Conservation (phyloP, 352 stramenopile genomes). For the Phytopythium chamaehyphon region DNA sequence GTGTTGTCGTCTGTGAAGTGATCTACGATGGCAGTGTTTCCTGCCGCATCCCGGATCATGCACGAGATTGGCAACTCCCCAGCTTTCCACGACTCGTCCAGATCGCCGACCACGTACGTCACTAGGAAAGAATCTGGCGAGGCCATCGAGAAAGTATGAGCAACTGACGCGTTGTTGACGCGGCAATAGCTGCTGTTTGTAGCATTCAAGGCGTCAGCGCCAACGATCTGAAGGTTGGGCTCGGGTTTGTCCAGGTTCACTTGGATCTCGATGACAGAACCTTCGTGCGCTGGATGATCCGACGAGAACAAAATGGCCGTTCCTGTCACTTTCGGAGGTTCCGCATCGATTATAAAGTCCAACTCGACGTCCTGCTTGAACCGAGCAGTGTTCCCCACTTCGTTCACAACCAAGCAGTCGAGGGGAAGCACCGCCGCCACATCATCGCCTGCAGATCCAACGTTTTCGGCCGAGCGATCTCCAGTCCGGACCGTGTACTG, state of each 20-base stretch:
- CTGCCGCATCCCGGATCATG: conserved; percentile 40
- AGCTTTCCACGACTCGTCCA: conserved; percentile 47
- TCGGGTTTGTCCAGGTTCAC: conserved; percentile 38
- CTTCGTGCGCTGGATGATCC: conserved; percentile 53
- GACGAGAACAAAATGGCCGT: conserved; percentile 56
- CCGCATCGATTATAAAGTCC: conserved; percentile 51
- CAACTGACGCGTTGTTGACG: conserved; percentile 63
- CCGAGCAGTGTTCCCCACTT: conserved; percentile 29
- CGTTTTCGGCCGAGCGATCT: conserved; percentile 16
- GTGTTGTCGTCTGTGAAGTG: conserved; percentile 65
- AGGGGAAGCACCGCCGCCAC: conserved; percentile 24
- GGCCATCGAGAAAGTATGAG: conserved; percentile 42
- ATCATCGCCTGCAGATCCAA: conserved; percentile 14
- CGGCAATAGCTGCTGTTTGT: conserved; percentile 25
- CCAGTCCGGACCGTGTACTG: conserved; percentile 50
- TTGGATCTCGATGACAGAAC: conserved; percentile 63
- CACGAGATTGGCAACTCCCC: conserved; percentile 53
- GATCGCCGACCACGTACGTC: conserved; percentile 57
- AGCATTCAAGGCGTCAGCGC: background rate
- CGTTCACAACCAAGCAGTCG: conserved; percentile 36
- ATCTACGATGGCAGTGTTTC: conserved; percentile 45
- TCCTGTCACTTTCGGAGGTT: conserved; percentile 31
- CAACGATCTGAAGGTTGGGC: conserved; percentile 21
- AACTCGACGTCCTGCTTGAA: conserved; percentile 37
- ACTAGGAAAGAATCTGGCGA: conserved; percentile 40